Conservation (phyloP, 176 grass and related monocot genomes). For the sorghum (Sorghum bicolor) region Sorghum_bicolor_NCBIv3 NC_012878.2:51422001-51422500, state of each 20-base stretch:
- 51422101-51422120: conserved; percentile 33
- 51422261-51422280: background rate
- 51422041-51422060: background rate
- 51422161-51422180: conserved; percentile 27
- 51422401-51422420: background rate
- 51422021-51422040: conserved; percentile 22
- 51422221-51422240: background rate
- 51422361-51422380: background rate
- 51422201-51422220: background rate
- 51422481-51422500: background rate
- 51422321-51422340: background rate
- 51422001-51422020: background rate
- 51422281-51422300: background rate
- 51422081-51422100: conserved; percentile 19
- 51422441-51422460: background rate
- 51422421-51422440: background rate
- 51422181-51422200: background rate
- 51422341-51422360: background rate
- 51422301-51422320: background rate
- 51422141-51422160: conserved; percentile 30
- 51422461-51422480: background rate
- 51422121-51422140: conserved; percentile 38
- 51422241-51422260: background rate
- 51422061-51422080: conserved; percentile 27
- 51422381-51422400: background rate